These are phyloP conservation scores for Leucosporidium scottii DNA, from an alignment of 768 basidiomycete genomes.

Conservation along the genomic window DNA sequence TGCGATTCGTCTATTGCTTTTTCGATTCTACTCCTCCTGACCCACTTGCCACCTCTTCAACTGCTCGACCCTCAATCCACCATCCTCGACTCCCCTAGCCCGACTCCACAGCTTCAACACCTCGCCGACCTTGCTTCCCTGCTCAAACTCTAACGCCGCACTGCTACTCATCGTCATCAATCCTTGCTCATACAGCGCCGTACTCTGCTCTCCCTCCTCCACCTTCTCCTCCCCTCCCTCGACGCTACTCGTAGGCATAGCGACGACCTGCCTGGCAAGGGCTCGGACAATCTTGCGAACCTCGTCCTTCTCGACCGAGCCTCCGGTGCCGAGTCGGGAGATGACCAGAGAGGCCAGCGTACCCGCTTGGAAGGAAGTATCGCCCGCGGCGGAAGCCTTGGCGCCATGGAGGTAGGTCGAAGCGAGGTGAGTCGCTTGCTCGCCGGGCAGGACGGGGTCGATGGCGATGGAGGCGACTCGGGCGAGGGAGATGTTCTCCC, in stretches of 20 bases:
- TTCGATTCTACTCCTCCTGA: too few relatives aligned
- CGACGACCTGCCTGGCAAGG: constrained; percentile 75
- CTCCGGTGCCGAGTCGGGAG: constrained; percentile 48
- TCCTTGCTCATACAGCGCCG: constrained; percentile 62
- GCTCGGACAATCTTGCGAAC: constrained; percentile 56
- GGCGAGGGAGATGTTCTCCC: constrained; percentile 44
- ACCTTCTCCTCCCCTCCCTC: constrained; percentile 38
- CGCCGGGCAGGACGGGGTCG: constrained; percentile 28
- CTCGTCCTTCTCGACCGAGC: constrained; percentile 43
- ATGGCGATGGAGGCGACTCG: constrained; percentile 42
- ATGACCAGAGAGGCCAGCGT: constrained; percentile 46
- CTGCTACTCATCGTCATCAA: constrained; percentile 48
- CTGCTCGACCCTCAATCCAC: constrained; percentile 42
- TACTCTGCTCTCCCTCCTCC: constrained; percentile 44
- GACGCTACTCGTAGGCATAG: constrained; percentile 57
- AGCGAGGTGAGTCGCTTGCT: constrained; percentile 16
- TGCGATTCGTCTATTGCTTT: too few relatives aligned
- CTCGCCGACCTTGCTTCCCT: constrained; percentile 39
- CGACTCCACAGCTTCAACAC: constrained; percentile 55
- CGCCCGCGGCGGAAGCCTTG: constrained; percentile 60
- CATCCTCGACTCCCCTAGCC: constrained; percentile 47
- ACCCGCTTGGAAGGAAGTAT: constrained; percentile 48
- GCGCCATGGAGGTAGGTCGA: constrained; percentile 37
- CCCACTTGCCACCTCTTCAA: constrained; percentile 42
- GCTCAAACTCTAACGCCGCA: constrained; percentile 31